Conservation (phyloP, 805 yeast species). For the Wickerhamiella domercqiae region DNA sequence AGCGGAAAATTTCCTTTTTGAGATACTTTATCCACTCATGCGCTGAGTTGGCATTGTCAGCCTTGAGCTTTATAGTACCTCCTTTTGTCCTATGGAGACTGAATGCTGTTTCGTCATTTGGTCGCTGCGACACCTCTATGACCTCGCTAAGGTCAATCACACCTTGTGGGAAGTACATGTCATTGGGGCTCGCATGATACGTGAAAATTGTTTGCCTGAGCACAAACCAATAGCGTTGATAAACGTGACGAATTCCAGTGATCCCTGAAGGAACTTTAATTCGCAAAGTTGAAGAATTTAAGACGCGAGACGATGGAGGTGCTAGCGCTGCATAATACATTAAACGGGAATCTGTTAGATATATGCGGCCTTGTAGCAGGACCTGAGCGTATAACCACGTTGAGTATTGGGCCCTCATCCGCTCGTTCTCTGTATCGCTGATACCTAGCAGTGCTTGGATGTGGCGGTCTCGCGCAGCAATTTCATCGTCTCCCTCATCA, state of each 20-base stretch:
- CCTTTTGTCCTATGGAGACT: conserved; percentile 35
- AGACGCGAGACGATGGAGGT: conserved; percentile 27
- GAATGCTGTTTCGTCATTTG: conserved; percentile 21
- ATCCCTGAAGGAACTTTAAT: conserved; percentile 24
- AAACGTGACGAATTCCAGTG: conserved; percentile 19
- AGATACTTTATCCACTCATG: conserved; percentile 64
- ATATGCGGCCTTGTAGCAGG: conserved; percentile 70
- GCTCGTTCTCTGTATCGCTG: conserved; percentile 8
- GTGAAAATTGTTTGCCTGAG: conserved; percentile 53
- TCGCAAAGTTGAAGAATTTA: conserved; percentile 37
- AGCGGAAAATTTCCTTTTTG: conserved; percentile 62
- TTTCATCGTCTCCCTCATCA: neutral
- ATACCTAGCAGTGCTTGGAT: conserved; percentile 1
- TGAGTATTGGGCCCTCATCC: conserved; percentile 30
- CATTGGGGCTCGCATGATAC: conserved; percentile 55
- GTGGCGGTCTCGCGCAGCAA: neutral
- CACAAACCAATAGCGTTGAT: conserved; percentile 63
- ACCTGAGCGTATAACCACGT: conserved; percentile 78
- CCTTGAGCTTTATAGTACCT: conserved; percentile 38
- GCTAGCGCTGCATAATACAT: conserved; percentile 74
- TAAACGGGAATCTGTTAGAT: conserved; percentile 47
- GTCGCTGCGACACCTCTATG: conserved; percentile 36
- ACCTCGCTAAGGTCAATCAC: conserved; percentile 61
- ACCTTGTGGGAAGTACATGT: conserved; percentile 67
- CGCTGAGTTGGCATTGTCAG: conserved; percentile 62